Base-by-base conservation (phyloP, 345 rosid genomes). In the Ceriops tagal region DNA sequence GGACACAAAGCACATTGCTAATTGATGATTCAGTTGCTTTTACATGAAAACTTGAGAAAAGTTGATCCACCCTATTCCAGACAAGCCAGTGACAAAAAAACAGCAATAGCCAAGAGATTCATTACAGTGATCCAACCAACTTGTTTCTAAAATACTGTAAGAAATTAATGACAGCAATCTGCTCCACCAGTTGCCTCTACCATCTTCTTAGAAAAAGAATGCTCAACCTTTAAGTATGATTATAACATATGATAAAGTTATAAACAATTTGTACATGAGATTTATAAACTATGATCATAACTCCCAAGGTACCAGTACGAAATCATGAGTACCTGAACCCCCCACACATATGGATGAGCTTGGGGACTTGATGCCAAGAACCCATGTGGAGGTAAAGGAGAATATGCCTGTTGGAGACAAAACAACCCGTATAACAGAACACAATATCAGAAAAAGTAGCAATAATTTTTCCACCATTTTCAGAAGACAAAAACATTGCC, bases 271-370 rank as follows among this genome's bases (percentile, higher is more conserved):
- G 32, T 65, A 15, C 21, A 55, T 32, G 34, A 34, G 34, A 19
- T 65, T 24, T 21, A 13, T 27, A 56, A 49, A 27, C 20, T 30
- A 34, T 58, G 39, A 39, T 28, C 19, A 60, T 58, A 2, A 2
- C 47, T 64, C 3, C 5, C 22, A 43, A 19, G 59, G 19, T 30
- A 5, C 13, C 20, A 20, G 13, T 22, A 21, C 2, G 21, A 51
- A 65, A 64, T 61, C 52, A 22, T 19, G 47, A 58, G 20, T 83
- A 95, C 99, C 97, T 95, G 99, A 74, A 95, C 99, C 3, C 99
- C 98, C 99, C 99, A 95, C 99, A 95, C 92, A 72, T 95, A 95
- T 69, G 99, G 97, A 70, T 83, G 98, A 76, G 96, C 89, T 81
- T 95, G 99, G 73, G 99, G 97, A 81, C 89, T 95, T 73, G 97